Percentiles rank a stretch among this genome's conserved stretches.
phyloP scores from a whole-genome alignment of 176 grass and related monocot genomes.

The maize (Zea mays) region DNA sequence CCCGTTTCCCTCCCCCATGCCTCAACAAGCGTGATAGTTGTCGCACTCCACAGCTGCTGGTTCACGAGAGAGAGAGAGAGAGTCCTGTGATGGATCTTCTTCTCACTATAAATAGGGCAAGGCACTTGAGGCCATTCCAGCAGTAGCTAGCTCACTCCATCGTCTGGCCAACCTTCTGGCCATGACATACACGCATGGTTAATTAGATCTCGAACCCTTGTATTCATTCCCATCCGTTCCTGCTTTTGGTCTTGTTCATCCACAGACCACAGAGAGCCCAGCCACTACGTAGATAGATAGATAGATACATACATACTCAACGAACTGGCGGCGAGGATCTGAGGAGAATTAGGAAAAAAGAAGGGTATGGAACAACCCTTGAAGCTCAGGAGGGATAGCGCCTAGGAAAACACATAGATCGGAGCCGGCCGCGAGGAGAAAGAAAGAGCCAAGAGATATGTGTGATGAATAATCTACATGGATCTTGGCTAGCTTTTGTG shows the following conservation, averaged over 20 bases:
- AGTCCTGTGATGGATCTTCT: neutral
- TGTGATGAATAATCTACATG: too few relatives aligned
- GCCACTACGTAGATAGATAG: neutral
- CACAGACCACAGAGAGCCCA: neutral
- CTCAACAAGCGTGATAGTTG: constrained; percentile 53
- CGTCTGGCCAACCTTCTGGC: too few relatives aligned
- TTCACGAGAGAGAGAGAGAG: neutral
- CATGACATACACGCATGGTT: too few relatives aligned
- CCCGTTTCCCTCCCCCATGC: constrained; percentile 35
- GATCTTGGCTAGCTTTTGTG: too few relatives aligned
- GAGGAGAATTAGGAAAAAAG: too few relatives aligned
- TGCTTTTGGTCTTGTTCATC: neutral
- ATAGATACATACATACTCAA: neutral
- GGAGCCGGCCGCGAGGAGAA: neutral
- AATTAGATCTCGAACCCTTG: too few relatives aligned
- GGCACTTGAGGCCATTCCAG: constrained; percentile 20
- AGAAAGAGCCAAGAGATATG: neutral
- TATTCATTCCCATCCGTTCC: neutral
- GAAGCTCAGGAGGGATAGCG: constrained; percentile 79
- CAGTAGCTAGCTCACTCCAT: neutral
- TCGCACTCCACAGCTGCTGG: constrained; percentile 33
- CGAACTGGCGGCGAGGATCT: too few relatives aligned
- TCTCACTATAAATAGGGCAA: constrained; percentile 50
- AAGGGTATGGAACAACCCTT: constrained; percentile 42
- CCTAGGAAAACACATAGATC: constrained; percentile 40